These are phyloP conservation scores for Friedmanniomyces simplex DNA, from an alignment of 495 filamentous ascomycete genomes.

Conservation along the genomic window DNA sequence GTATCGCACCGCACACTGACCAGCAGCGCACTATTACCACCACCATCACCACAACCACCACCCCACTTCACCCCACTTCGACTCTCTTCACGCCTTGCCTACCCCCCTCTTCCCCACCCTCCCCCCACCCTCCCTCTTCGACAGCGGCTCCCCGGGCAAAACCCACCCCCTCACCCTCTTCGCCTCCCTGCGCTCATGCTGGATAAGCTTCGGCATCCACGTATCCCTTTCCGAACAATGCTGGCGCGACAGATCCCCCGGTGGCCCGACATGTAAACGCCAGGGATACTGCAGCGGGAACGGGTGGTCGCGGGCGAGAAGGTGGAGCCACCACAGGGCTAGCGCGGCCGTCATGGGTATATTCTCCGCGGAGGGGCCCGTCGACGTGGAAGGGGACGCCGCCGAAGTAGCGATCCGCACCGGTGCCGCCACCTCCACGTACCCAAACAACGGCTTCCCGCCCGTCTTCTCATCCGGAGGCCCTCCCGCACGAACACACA, in stretches of 20 bases:
- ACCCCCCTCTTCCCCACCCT: neutral
- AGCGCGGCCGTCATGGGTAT: constrained; percentile 58
- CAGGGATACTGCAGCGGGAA: constrained; percentile 56
- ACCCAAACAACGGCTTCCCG: constrained; percentile 67
- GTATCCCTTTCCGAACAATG: constrained; percentile 59
- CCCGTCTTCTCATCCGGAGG: constrained; percentile 12
- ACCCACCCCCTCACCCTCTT: constrained; percentile 79
- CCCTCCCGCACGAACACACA: constrained; percentile 57
- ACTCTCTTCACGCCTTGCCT: no score
- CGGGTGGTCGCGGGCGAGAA: constrained; percentile 69
- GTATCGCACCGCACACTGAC: constrained; percentile 13
- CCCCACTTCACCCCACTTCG: no score
- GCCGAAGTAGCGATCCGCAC: constrained; percentile 44
- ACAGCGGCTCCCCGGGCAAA: constrained; percentile 62
- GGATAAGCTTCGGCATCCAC: constrained; percentile 80
- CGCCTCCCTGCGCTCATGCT: constrained; percentile 72
- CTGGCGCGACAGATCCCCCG: constrained; percentile 63
- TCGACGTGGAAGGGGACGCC: no score
- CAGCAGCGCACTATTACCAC: constrained; percentile 13
- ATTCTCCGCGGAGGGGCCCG: no score
- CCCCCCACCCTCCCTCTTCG: constrained; percentile 34
- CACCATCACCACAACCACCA: no score
- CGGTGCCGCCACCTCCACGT: constrained; percentile 61
- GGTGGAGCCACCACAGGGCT: constrained; percentile 69
- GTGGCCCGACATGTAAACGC: constrained; percentile 69